phyloP scores from a whole-genome alignment of 192 early-diverging fungal genomes.

The Cladochytrium replicatum region DNA sequence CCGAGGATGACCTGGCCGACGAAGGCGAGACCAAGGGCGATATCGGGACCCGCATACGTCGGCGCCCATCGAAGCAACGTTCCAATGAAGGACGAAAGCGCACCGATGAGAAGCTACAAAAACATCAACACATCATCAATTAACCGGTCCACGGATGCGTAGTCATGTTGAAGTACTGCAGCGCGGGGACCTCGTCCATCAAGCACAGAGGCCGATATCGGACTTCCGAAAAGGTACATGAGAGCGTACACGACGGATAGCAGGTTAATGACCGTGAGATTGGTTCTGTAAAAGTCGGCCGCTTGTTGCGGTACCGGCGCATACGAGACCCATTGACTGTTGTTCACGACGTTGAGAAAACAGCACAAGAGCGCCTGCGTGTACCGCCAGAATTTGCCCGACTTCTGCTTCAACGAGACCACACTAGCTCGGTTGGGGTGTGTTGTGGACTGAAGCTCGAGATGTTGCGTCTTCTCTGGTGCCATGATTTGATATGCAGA shows the following conservation, averaged over 20 bases:
- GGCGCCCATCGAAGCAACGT: not conserved
- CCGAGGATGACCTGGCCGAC: not conserved
- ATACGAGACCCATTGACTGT: constrained; percentile 1
- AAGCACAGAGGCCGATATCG: not conserved
- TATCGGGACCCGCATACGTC: not conserved
- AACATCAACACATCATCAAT: not conserved
- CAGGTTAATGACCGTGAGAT: not conserved
- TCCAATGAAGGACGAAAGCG: not conserved
- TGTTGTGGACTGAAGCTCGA: too few species aligned
- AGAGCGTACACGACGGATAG: not conserved
- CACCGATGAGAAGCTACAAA: not conserved
- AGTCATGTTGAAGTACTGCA: not conserved
- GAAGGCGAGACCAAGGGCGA: not conserved
- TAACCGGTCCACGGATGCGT: not conserved
- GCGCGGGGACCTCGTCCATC: not conserved
- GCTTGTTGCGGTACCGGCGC: not conserved
- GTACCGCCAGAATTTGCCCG: too few species aligned
- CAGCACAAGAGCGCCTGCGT: too few species aligned
- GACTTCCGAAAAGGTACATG: not conserved
- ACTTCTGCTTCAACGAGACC: too few species aligned
- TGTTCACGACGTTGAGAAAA: too few species aligned
- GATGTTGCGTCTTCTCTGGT: too few species aligned
- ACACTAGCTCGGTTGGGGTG: too few species aligned
- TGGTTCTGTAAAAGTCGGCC: not conserved
- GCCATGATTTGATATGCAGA: too few species aligned